Evolutionary conservation across 2,329 filamentous ascomycete species (phyloP), one percentile per base, ranked within the genome.

Genomic region (Fusarium mexicanum): DNA sequence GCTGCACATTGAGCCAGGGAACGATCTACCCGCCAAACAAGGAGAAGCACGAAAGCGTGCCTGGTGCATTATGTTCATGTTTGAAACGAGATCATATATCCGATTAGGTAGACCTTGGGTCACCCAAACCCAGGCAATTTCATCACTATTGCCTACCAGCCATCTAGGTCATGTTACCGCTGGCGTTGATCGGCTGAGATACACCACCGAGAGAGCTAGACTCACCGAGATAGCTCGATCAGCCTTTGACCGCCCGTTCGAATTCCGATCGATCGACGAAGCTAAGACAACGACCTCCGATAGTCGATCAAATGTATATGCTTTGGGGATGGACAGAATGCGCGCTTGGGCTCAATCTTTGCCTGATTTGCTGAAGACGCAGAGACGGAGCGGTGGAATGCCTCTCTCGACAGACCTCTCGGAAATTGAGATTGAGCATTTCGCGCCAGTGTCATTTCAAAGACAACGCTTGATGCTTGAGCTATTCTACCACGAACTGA

Each of bases 221-320:
- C 38, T 62, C 16, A 33, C 24, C 1, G 17, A 20, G 18, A 46
- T 33, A 33, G 60, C 38, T 6, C 33, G 51, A 6, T 11, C 40
- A 18, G 22, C 13, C 2, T 59, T 46, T 2, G 22, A 59, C 9
- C 5, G 20, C 17, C 5, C n/a, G 1, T 31, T 58, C 2, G 8
- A 31, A 4, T 3, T 5, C 9, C 8, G 24, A 4, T 5, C 13
- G 3, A 40, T 1, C 2, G 8, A 14, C 6, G 4, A 13, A 18
- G 7, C 8, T 55, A 2, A 3, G 1, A 50, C 0, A 1, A 8
- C 8, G 3, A 6, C 12, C 3, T 9, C 8, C 2, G 6, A 3
- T 1, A 6, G 8, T 3, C 50, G 1, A 6, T 2, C 17, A 12
- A 47, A 6, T 3, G 22, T 3, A 3, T 18, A 7, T 12, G 18